These are phyloP conservation scores for Solanum hybrid DNA, from an alignment of 305 asterid species.

Conservation along the genomic window DNA sequence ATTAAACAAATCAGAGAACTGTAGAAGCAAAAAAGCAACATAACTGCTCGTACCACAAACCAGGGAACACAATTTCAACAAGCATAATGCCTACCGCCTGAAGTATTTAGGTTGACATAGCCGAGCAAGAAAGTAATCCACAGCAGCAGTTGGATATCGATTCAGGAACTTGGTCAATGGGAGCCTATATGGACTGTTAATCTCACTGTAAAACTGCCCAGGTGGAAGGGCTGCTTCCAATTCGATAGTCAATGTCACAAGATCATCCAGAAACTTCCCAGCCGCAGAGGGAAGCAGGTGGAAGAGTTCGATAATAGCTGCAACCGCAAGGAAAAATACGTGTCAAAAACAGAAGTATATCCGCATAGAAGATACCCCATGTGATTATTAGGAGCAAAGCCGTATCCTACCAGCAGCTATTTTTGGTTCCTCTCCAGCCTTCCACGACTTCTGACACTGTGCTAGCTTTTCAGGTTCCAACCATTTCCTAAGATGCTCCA, in stretches of 20 bases:
- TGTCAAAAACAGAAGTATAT: not conserved
- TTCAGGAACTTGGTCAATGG: conserved; percentile 95
- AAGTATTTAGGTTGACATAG: conserved; percentile 81
- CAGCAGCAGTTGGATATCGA: conserved; percentile 89
- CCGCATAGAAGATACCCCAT: not conserved
- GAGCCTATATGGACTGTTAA: conserved; percentile 96
- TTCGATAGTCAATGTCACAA: conserved; percentile 94
- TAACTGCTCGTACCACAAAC: not conserved
- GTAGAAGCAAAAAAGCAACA: not conserved
- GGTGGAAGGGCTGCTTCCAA: conserved; percentile 94
- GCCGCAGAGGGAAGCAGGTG: conserved; percentile 99
- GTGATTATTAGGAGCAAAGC: conserved; percentile 2
- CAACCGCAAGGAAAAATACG: conserved; percentile 14
- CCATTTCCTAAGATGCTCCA: conserved; percentile 99
- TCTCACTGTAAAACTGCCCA: conserved; percentile 97
- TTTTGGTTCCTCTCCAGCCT: conserved; percentile 99
- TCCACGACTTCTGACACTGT: conserved; percentile 90
- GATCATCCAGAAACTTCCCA: conserved; percentile 97
- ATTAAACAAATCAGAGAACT: not conserved
- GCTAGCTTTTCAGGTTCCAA: conserved; percentile 98
- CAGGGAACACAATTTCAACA: not conserved
- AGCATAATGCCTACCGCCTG: conserved; percentile 54
- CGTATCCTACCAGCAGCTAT: conserved; percentile 85
- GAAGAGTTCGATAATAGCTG: conserved; percentile 99
- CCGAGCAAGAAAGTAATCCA: conserved; percentile 92